A percentile compares a stretch with the other conserved stretches of the same genome.
These are phyloP conservation scores for Falciphora oryzae DNA, from an alignment of 2,329 filamentous ascomycete species.

Conservation along the genomic window DNA sequence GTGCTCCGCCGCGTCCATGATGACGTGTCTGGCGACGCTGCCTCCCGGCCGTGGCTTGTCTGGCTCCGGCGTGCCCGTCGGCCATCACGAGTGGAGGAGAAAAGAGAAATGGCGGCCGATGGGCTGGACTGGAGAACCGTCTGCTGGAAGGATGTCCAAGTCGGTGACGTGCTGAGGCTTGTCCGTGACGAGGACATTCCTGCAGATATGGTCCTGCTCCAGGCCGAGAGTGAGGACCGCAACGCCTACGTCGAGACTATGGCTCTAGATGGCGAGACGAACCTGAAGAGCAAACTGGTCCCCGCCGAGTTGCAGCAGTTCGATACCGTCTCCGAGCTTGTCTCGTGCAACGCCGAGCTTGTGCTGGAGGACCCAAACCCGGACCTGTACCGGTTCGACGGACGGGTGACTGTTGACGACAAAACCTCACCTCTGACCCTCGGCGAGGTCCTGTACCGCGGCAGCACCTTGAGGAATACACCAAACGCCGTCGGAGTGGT, in stretches of 20 bases:
- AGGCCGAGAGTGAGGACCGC: constrained; percentile 70
- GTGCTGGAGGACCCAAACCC: constrained; percentile 73
- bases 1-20: constrained; percentile 29
- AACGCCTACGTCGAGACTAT: constrained; percentile 82
- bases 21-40: background rate
- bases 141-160: constrained; percentile 40
- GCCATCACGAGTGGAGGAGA: constrained; percentile 45
- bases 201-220: constrained; percentile 74
- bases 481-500: constrained; percentile 66
- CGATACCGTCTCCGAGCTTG: constrained; percentile 46
- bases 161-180: constrained; percentile 44
- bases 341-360: constrained; percentile 52
- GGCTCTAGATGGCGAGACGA: constrained; percentile 79
- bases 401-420: constrained; percentile 53
- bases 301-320: constrained; percentile 53
- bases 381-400: constrained; percentile 72
- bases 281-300: constrained; percentile 69
- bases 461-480: constrained; percentile 80
- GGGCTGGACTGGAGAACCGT: constrained; percentile 45
- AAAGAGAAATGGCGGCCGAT: constrained; percentile 47
- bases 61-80: background rate
- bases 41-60: background rate
- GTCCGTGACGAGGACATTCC: constrained; percentile 71
- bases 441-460: constrained; percentile 79
- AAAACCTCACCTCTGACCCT: constrained; percentile 66